Evolutionary conservation across 345 rosid genomes (phyloP).

Genomic region (Melastoma malabathricum): DNA sequence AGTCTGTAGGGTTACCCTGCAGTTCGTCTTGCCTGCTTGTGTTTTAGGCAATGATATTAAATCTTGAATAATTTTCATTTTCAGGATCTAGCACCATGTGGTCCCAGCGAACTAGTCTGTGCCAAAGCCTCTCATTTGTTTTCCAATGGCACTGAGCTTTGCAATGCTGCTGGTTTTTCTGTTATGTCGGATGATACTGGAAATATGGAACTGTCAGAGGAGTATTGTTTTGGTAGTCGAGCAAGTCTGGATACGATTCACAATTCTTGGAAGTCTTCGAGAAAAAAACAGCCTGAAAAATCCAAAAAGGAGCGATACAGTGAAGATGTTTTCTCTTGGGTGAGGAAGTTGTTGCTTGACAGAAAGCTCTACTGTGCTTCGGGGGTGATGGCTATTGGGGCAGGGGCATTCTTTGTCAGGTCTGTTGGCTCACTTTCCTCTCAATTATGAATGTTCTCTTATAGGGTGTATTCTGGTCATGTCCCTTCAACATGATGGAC

Average conservation of each 20-base stretch:
- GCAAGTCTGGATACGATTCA: constrained; percentile 73
- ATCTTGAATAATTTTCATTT: constrained; percentile 4
- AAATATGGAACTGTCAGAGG: constrained; percentile 23
- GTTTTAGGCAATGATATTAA: background rate
- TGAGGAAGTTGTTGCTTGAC: constrained; percentile 28
- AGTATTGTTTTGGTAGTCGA: constrained; percentile 69
- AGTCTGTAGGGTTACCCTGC: background rate
- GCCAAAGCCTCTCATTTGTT: constrained; percentile 75
- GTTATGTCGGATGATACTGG: constrained; percentile 24
- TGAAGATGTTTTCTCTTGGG: constrained; percentile 13
- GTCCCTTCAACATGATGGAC: no score
- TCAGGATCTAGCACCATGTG: constrained; percentile 73
- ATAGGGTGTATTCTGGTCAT: no score
- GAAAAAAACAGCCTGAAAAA: constrained; percentile 24
- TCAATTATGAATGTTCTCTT: no score
- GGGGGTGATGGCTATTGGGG: constrained; percentile 69
- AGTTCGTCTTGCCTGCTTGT: background rate
- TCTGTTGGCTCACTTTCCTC: constrained; percentile 10
- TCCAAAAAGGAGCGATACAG: constrained; percentile 17
- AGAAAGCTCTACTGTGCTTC: constrained; percentile 67
- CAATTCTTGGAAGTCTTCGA: constrained; percentile 51
- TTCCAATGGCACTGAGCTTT: constrained; percentile 74
- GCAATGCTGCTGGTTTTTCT: constrained; percentile 71
- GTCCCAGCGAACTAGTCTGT: constrained; percentile 67
- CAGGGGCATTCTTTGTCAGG: constrained; percentile 57